Percentiles rank a stretch among this genome's conserved stretches.
Conservation (phyloP, 257 asterid species). For the Fraxinus pennsylvanica region DNA sequence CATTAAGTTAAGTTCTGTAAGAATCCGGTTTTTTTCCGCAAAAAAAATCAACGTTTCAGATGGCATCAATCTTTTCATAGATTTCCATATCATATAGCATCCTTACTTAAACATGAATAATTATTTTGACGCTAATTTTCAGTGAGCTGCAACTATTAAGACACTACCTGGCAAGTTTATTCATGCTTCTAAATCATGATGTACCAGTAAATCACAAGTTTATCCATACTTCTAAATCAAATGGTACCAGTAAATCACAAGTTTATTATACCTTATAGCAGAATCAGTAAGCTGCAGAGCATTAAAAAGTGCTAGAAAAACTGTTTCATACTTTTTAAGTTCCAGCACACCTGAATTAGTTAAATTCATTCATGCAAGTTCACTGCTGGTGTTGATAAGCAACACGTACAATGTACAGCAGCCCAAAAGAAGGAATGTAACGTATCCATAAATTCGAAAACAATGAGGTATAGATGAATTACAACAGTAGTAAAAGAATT, state of each 20-base stretch:
- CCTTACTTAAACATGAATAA: slow-evolving; percentile 12
- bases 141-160: neutral
- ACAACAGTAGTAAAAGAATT: neutral
- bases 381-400: slow-evolving; percentile 3
- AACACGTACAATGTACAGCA: slow-evolving; percentile 1
- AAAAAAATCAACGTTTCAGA: neutral
- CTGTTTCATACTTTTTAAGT: neutral
- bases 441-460: neutral
- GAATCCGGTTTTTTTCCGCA: slow-evolving; percentile 8
- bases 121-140: neutral
- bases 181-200: neutral
- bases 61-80: slow-evolving; percentile 13
- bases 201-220: neutral
- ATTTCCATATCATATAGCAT: slow-evolving; percentile 16
- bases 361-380: neutral
- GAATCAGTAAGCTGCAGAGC: neutral
- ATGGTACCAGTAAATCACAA: neutral
- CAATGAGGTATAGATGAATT: neutral
- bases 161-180: neutral
- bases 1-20: slow-evolving; percentile 5
- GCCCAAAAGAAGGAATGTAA: neutral
- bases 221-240: neutral
- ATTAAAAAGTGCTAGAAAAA: neutral
- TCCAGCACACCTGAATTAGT: neutral
- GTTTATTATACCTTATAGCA: neutral